Evolutionary conservation across 163 green algal genomes (phyloP), one percentile per base, ranked within the genome.

Genomic region (Chloromonas sp.): DNA sequence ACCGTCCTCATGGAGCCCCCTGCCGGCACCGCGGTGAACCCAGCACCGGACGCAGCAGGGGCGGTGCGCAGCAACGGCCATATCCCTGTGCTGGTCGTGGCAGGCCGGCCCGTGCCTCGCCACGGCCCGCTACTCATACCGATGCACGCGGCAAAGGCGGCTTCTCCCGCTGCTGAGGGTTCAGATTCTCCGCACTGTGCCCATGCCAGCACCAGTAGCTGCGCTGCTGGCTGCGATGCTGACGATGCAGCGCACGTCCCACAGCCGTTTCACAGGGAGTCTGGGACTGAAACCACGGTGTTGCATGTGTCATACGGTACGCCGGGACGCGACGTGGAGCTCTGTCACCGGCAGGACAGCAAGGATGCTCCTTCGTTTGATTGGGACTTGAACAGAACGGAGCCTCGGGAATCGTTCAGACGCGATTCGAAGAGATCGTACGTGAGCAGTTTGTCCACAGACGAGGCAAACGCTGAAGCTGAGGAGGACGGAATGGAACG

Each of bases 1-100:
- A 84, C 81, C 61, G 15, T 84, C n/a, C 61, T 84, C 71, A 58
- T 79, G 71, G 71, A 79, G 5, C 71, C 66, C 5, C 66, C 66
- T 11, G 5, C 5, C 66, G 66, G 5, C 66, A 15, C 66, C 66
- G 11, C 66, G 5, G 11, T 11, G 5, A 74, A 5, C 66, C 66
- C 11, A 5, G 5, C 66, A 74, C 66, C 5, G 5, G 66, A 11
- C 66, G 66, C 66, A 5, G 66, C 66, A 74, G 66, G 5, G 11
- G 66, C 5, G 5, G 11, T 11, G 5, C 11, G 5, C 11, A 11
- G 66, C 66, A 74, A 11, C 66, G 66, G 5, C 5, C 66, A 5
- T 11, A 11, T 11, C 66, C 66, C 5, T 11, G 66, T 74, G 66
- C 66, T 74, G 5, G 66, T 74, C 66, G 11, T 74, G 5, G 66